A percentile compares a stretch with the other conserved stretches of the same genome.
Conservation (phyloP, 257 asterid species). For the Solanum appendiculatum region DNA sequence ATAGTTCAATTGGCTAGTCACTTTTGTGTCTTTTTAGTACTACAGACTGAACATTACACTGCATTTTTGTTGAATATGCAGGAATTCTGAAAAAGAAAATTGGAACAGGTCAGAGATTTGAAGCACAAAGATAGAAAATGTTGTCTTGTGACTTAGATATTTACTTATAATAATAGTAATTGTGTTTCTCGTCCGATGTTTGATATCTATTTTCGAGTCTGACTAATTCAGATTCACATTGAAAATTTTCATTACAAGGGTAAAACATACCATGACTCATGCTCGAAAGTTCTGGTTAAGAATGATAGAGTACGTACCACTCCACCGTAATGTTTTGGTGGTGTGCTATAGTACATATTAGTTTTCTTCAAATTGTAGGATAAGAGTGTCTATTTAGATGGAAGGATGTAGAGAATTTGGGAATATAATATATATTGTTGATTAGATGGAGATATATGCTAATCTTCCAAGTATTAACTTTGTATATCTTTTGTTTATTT, state of each 20-base stretch:
- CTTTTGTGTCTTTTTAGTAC: neutral
- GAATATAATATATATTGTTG: neutral
- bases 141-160: neutral
- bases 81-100: neutral
- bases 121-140: neutral
- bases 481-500: neutral
- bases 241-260: too few relatives aligned
- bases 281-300: neutral
- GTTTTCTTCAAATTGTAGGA: neutral
- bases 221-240: too few relatives aligned
- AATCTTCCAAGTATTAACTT: neutral
- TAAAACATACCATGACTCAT: neutral
- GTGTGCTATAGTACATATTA: neutral
- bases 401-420: neutral
- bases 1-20: neutral
- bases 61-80: neutral
- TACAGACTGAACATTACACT: neutral
- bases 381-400: neutral
- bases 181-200: neutral
- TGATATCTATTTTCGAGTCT: neutral
- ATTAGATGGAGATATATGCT: neutral
- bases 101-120: neutral
- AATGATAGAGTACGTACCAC: neutral
- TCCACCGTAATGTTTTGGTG: neutral
- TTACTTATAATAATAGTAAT: neutral